Conservation (phyloP, 2,329 filamentous ascomycete genomes). For the Pseudogymnoascus sp. region DNA sequence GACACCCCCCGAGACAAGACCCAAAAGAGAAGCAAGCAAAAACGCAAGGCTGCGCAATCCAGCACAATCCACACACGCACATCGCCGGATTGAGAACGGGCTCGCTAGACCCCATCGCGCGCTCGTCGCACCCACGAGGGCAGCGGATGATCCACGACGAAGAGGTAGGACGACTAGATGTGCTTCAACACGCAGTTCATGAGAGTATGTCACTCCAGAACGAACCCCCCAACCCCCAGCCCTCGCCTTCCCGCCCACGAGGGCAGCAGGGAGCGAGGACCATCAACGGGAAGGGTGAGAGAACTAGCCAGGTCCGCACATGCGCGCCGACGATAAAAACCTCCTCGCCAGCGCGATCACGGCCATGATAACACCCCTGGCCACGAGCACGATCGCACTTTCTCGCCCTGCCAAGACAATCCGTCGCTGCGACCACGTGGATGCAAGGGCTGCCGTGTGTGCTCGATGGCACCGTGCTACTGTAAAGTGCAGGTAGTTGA, state of each 20-base stretch:
- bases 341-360: background rate
- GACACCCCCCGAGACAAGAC: background rate
- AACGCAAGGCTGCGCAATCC: background rate
- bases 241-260: background rate
- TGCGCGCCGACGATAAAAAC: background rate
- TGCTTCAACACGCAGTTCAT: background rate
- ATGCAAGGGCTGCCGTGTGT: background rate
- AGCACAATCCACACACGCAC: background rate
- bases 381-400: background rate
- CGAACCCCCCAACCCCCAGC: background rate
- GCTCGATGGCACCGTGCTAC: background rate
- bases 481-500: background rate
- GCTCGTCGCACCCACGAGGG: background rate
- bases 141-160: background rate
- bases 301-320: background rate
- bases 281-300: background rate
- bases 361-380: background rate
- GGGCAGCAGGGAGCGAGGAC: background rate
- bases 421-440: background rate
- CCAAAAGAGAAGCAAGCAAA: background rate
- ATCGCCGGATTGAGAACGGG: background rate
- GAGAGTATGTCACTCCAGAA: background rate
- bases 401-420: background rate
- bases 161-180: background rate
- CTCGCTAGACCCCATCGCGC: background rate